A percentile compares a stretch with the other conserved stretches of the same genome.
These are phyloP conservation scores for Dillenia suffruticosa DNA, from an alignment of 164 flowering plant genomes.

Conservation along the genomic window DNA sequence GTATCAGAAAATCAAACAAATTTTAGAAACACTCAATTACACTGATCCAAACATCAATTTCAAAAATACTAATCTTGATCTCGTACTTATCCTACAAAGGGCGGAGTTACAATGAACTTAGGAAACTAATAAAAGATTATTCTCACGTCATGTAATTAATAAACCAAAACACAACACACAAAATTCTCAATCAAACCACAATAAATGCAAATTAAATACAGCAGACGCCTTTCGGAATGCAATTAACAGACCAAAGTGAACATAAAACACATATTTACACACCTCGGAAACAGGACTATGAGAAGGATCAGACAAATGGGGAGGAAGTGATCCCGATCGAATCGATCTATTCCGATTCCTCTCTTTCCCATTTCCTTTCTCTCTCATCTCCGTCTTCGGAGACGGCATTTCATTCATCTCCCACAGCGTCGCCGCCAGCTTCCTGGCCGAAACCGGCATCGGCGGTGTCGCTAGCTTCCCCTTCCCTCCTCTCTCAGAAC, in stretches of 20 bases:
- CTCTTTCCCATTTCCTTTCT: constrained; percentile 35
- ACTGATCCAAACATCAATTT: too few relatives aligned
- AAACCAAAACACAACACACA: too few relatives aligned
- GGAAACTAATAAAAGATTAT: too few relatives aligned
- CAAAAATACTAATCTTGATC: too few relatives aligned
- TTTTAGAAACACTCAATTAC: too few relatives aligned
- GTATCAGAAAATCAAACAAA: too few relatives aligned
- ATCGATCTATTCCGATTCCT: constrained; percentile 4
- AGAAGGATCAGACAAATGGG: constrained; percentile 92
- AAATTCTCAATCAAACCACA: background rate
- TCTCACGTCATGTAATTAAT: too few relatives aligned
- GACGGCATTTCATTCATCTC: constrained; percentile 86
- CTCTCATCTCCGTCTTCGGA: constrained; percentile 32
- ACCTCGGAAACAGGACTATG: constrained; percentile 93
- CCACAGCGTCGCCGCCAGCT: constrained; percentile 96
- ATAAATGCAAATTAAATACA: background rate
- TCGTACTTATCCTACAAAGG: too few relatives aligned
- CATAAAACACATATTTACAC: constrained; percentile 4
- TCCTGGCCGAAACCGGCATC: constrained; percentile 76
- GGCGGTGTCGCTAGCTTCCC: constrained; percentile 13
- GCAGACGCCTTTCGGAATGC: background rate
- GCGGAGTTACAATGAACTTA: too few relatives aligned
- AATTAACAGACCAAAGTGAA: background rate
- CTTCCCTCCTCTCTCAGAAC: constrained; percentile 27
- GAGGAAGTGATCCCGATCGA: constrained; percentile 61